Base-by-base conservation (phyloP, 1,139 yeast species). In the Blastobotrys malaysiensis region DNA sequence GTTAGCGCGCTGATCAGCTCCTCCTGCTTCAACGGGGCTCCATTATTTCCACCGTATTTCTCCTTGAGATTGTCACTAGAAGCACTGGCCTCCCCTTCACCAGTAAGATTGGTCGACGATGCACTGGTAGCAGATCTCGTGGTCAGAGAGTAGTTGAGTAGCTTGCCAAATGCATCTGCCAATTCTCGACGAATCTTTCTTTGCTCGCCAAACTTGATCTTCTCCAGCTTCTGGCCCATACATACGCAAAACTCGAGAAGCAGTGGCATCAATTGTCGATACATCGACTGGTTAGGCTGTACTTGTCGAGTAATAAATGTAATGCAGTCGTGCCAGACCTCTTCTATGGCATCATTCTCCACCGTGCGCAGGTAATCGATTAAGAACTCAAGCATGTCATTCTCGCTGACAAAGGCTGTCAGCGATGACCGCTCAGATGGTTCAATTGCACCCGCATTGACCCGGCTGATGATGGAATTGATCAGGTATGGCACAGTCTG, bases 331-430 rank as follows among this genome's bases (percentile, higher is more conserved):
- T 68, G 68, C 84, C 91, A 89, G 22, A 88, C 77, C 56, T 90
- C 97, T 55, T 84, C 88, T 39, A 89, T 73, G 0, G 88, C 82
- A 61, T 89, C 96, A 58, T 77, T 78, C 58, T 88, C 95, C 46
- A 91, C 73, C 0, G 89, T 79, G 6, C 73, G 73, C 19, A 84
- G 71, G 65, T 90, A 90, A 0, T 71, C 73, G 6, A 82, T 76
- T 57, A 87, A 66, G 63, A 88, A 87, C 3, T 63, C 65, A 0
- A 81, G 72, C 1, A 83, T 65, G 11, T 74, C 76, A 22, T 65
- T 69, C 13, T 74, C 80, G 5, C 73, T 61, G 4, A 83, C 65
- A 1, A 69, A 72, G 9, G 77, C 74, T 46, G 75, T 76, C 61
- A 79, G 65, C 1, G 79, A 72, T 0, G 85, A 78, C 53, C 71